Conservation (phyloP, 805 yeast genomes). For the Maudiozyma bulderi region DNA sequence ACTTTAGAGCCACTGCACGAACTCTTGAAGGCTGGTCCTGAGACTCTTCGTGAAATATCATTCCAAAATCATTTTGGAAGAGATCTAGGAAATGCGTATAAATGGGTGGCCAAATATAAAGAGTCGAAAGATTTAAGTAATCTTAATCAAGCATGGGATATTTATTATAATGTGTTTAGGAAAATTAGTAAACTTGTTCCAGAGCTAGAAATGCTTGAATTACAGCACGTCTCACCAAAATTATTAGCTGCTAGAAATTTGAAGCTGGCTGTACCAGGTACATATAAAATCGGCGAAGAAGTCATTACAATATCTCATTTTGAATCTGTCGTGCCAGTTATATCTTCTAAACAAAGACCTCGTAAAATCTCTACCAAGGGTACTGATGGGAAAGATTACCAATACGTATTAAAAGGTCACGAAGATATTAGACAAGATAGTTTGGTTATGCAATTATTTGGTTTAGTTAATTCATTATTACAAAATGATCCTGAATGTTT, state of each 20-base stretch:
- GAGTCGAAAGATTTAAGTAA: constrained; percentile 79
- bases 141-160: constrained; percentile 95
- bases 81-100: constrained; percentile 84
- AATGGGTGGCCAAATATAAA: constrained; percentile 82
- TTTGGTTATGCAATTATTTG: constrained; percentile 94
- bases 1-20: constrained; percentile 83
- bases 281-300: constrained; percentile 78
- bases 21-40: constrained; percentile 78
- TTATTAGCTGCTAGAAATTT: constrained; percentile 67
- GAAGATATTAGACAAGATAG: constrained; percentile 97
- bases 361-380: constrained; percentile 73
- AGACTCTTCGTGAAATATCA: constrained; percentile 84
- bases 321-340: constrained; percentile 77
- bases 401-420: constrained; percentile 80
- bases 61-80: constrained; percentile 90
- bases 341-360: constrained; percentile 93
- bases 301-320: constrained; percentile 62
- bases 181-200: constrained; percentile 84
- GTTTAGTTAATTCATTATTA: constrained; percentile 83
- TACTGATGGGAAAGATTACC: constrained; percentile 85
- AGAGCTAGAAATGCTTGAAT: constrained; percentile 72
- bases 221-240: constrained; percentile 91
- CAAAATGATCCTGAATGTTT: constrained; percentile 91
- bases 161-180: constrained; percentile 87
- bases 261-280: constrained; percentile 88